phyloP scores from a whole-genome alignment of 352 stramenopile species.

The Blastocystis sp. region DNA sequence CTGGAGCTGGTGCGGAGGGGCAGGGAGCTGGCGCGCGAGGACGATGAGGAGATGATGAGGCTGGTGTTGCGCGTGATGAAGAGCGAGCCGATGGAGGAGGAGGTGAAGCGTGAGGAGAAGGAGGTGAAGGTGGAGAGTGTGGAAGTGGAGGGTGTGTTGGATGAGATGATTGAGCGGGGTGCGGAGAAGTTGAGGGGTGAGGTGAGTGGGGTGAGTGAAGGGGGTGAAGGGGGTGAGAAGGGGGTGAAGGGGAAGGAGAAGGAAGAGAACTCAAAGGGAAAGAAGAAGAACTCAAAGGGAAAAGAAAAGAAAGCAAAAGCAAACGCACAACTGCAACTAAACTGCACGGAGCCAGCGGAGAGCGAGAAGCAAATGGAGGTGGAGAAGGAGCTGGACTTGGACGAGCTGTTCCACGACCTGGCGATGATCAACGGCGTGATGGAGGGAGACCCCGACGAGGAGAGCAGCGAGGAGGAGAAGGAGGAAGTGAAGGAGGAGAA shows the following conservation, averaged over 20 bases:
- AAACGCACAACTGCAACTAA: neutral
- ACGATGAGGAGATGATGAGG: neutral
- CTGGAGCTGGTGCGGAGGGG: slow-evolving; percentile 1
- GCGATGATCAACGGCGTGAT: slow-evolving; percentile 34
- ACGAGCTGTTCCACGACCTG: slow-evolving; percentile 17
- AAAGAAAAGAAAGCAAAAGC: neutral
- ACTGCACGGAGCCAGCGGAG: neutral
- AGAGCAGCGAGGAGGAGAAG: neutral
- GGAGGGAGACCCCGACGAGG: slow-evolving; percentile 11
- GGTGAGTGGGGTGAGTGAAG: neutral
- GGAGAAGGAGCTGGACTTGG: neutral
- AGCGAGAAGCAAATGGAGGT: slow-evolving; percentile 2
- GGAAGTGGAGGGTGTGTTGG: neutral
- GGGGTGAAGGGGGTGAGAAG: neutral
- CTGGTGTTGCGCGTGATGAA: neutral
- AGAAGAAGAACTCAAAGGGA: neutral
- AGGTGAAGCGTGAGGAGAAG: neutral
- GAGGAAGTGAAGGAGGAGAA: slow-evolving; percentile 15
- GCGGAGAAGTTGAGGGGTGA: too few species aligned
- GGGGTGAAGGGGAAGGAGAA: too few species aligned
- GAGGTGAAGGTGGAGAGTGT: neutral
- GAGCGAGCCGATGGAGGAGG: neutral
- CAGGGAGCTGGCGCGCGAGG: neutral
- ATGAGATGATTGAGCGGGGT: neutral
- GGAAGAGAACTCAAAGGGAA: neutral